Evolutionary conservation across 192 early-diverging fungal genomes (phyloP), one percentile per base, ranked within the genome.

Genomic region (Coemansia sp.): DNA sequence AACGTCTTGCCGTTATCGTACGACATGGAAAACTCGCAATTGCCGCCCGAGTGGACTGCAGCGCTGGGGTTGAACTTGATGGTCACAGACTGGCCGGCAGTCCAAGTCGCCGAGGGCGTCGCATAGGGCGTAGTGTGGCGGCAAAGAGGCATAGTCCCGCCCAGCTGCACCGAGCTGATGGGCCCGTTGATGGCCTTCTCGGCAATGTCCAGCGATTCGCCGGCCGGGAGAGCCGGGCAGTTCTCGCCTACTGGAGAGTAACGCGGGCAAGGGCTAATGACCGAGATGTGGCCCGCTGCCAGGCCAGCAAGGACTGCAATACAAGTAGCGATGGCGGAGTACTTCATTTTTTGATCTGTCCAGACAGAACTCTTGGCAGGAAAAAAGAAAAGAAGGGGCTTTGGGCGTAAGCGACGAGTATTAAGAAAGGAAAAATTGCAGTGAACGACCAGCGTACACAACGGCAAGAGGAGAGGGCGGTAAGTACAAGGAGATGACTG

Each of bases 11-110:
- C 78, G 12, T 55, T 71, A 58, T 87, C 86, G 50, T 74, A 78
- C 5, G 81, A 84, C 37, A 87, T 65, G 0, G 84, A 70, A 50
- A 87, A 85, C 67, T 85, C 64, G 76, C 84, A 85, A 66, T 87
- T 78, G 5, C 86, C 86, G 37, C 84, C 84, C 15, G 58, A 72
- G 69, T 84, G 84, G 5, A 61, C 44, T 5, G 63, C 76, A 0
- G 57, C 76, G 27, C 60, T 39, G 17, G 44, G 45, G 31, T 50
- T 48, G 32, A 78, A 78, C 45, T 72, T 64, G 39, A 78, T 55
- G 3, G 71, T 72, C 19, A 78, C 62, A 0, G 70, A 44, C 53
- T 78, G 48, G 27, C 80, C 80, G 15, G 80, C 80, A 32, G 62
- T 74, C 70, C 71, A 77, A 4, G 68, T 69, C 23, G 75, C 75